phyloP scores from a whole-genome alignment of 1,284 basidiomycete genomes.

The Melampsora abietis-canadensis region DNA sequence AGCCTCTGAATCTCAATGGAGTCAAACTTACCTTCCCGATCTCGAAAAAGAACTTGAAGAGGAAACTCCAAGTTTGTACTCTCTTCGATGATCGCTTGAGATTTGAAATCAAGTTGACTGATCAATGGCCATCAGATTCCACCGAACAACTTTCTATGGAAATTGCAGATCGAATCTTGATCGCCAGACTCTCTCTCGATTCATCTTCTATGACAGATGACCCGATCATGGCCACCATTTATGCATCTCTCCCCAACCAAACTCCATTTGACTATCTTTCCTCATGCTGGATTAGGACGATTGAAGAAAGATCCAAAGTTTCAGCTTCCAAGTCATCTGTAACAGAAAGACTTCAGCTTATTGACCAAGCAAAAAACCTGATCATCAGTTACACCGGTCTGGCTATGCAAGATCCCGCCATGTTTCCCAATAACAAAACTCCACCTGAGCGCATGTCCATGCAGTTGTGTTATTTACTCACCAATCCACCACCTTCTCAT shows the following conservation, averaged over 20 bases:
- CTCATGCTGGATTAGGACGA: constrained; percentile 82
- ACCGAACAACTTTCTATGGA: constrained; percentile 43
- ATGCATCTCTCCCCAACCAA: constrained; percentile 71
- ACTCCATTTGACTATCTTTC: constrained; percentile 88
- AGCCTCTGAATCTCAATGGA: constrained; percentile 5
- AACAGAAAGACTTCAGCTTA: constrained; percentile 58
- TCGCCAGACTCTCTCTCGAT: constrained; percentile 80
- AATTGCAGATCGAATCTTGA: constrained; percentile 74
- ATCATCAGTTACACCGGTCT: constrained; percentile 87
- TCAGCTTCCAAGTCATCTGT: constrained; percentile 62
- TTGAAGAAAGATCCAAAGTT: constrained; percentile 58
- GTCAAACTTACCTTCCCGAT: constrained; percentile 23
- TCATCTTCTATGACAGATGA: constrained; percentile 73
- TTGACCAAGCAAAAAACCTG: constrained; percentile 73
- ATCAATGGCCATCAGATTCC: constrained; percentile 43
- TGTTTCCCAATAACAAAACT: constrained; percentile 83
- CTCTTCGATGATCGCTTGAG: not conserved
- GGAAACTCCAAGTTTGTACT: constrained; percentile 23
- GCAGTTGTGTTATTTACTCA: constrained; percentile 66
- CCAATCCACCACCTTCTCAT: constrained; percentile 57
- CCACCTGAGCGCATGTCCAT: constrained; percentile 61
- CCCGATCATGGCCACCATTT: constrained; percentile 72
- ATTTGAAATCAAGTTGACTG: not conserved
- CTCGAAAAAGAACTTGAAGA: constrained; percentile 39
- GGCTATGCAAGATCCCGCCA: constrained; percentile 78